Base-by-base conservation (phyloP, 2,329 filamentous ascomycete genomes). In the Diplocarpon rosae region DNA sequence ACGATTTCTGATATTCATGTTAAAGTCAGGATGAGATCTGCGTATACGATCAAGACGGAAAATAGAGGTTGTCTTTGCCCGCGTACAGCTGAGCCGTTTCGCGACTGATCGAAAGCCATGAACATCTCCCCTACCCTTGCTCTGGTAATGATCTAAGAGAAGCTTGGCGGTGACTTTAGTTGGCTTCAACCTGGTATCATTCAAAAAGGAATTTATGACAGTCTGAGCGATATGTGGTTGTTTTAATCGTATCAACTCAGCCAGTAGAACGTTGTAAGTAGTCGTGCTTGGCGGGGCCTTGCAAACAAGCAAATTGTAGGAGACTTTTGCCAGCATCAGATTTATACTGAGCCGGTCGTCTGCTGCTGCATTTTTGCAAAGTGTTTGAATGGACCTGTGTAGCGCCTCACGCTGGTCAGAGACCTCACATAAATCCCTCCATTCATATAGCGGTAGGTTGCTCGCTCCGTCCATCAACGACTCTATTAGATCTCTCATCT, bases 261-360 rank as follows among this genome's bases (percentile, higher is more conserved):
- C 61, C 2, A 90, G 71, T 20, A 92, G 69, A 11, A 72, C 71
- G 57, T 88, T 88, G 65, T 80, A 86, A 3, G 80, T 86, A 51
- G 78, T 69, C 30, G 84, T 71, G 49, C 76, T 76, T 0, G 84
- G 82, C 0, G 78, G 73, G 14, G 75, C 67, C 1, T 70, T 61
- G 2, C 76, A 78, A 3, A 76, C 65, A 13, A 86, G 69, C 2
- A 92, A 65, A 56, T 85, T 86, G 62, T 80, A 80, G 47, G 68
- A 72, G 14, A 76, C 62, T 43, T 67, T 65, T 10, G 59, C 52
- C 32, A 63, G 38, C 39, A 59, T 52, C 10, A 58, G 39, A 38
- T 59, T 52, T 7, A 59, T 42, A 40, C 52, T 50, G 3, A 45
- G 16, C 13, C 46, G 32, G 24, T 50, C 39, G 29, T 50, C 39